phyloP scores from a whole-genome alignment of 345 rosid genomes.

The Pistacia integerrima region DNA sequence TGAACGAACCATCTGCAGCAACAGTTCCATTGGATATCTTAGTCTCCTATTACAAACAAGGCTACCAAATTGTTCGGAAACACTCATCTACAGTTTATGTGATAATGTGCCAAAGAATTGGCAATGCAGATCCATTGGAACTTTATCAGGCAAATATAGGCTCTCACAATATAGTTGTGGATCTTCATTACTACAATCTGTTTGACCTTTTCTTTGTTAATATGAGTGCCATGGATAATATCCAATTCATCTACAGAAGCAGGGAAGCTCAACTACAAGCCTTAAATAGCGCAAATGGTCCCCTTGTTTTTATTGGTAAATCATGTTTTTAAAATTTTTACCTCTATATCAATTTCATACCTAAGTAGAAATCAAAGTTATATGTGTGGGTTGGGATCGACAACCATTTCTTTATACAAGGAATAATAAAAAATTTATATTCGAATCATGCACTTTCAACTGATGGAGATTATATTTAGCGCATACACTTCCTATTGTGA shows the following conservation, averaged over 20 bases:
- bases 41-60: conserved; percentile 60
- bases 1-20: conserved; percentile 70
- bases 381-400: not conserved
- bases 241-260: conserved; percentile 49
- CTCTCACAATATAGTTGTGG: conserved; percentile 59
- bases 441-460: not conserved
- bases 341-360: not conserved
- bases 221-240: conserved; percentile 56
- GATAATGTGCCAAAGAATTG: conserved; percentile 74
- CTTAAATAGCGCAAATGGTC: conserved; percentile 49
- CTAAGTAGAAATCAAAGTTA: not conserved
- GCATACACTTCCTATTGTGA: too few species aligned
- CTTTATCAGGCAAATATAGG: conserved; percentile 67
- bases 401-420: too few species aligned
- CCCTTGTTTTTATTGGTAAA: conserved; percentile 63
- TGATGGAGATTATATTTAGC: not conserved
- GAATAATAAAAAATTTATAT: too few species aligned
- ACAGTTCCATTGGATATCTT: conserved; percentile 59
- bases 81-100: conserved; percentile 57
- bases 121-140: conserved; percentile 70
- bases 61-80: conserved; percentile 60
- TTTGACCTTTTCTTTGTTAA: conserved; percentile 58
- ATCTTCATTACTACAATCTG: conserved; percentile 77
- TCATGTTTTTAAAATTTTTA: conserved; percentile 1
- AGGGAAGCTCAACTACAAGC: conserved; percentile 61